These are phyloP conservation scores for Deinandra increscens DNA, from an alignment of 129 eudicot species.

Conservation along the genomic window DNA sequence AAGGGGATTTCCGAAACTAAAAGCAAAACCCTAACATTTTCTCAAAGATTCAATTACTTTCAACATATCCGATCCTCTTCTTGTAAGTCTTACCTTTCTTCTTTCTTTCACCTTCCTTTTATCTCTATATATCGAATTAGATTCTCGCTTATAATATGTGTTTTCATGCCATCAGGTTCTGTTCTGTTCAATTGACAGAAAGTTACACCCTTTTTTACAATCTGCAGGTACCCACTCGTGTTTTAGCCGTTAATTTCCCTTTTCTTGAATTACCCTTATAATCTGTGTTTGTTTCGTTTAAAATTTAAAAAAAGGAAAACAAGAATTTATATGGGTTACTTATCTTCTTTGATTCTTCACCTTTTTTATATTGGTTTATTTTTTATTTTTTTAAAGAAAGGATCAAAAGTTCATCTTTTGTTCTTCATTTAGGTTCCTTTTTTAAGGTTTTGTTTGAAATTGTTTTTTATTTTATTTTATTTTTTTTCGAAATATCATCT, in stretches of 20 bases:
- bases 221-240: constrained; percentile 28
- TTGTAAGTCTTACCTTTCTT: constrained; percentile 72
- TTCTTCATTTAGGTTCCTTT: constrained; percentile 2
- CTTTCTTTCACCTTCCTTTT: constrained; percentile 22
- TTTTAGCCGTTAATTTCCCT: constrained; percentile 11
- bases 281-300: constrained; percentile 6
- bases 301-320: background rate
- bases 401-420: background rate
- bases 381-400: background rate
- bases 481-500: background rate
- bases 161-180: constrained; percentile 23
- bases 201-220: constrained; percentile 22
- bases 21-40: constrained; percentile 32
- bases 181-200: constrained; percentile 23
- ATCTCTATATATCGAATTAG: constrained; percentile 24
- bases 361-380: background rate
- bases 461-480: no score
- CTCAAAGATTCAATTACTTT: constrained; percentile 34
- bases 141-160: constrained; percentile 15
- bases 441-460: no score
- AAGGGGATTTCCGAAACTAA: constrained; percentile 18
- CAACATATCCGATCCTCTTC: constrained; percentile 73
- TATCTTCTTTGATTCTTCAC: background rate
- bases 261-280: constrained; percentile 1
- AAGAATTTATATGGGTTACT: background rate